Conservation (phyloP, 139 green algal genomes). For the Chlorella sp. region DNA sequence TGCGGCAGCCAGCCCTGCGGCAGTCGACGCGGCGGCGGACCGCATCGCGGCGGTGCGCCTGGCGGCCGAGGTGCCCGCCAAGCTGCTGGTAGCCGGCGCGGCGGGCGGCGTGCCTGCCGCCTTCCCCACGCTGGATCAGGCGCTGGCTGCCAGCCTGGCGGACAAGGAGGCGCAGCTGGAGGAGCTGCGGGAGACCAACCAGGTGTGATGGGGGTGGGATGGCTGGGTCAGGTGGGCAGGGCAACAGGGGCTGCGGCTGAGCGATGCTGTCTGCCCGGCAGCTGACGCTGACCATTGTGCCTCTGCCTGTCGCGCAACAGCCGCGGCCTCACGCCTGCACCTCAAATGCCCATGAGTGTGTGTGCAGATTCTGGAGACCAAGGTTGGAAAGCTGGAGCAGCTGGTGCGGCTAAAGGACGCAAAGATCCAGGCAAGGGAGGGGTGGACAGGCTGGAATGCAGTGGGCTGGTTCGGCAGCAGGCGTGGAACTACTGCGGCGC, state of each 20-base stretch:
- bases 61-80: background rate
- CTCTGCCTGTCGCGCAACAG: background rate
- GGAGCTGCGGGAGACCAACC: conserved; percentile 85
- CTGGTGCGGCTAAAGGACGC: conserved; percentile 92
- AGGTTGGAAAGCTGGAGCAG: conserved; percentile 94
- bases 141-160: conserved; percentile 22
- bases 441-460: too few species aligned
- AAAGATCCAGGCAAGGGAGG: conserved; percentile 88
- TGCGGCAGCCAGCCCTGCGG: background rate
- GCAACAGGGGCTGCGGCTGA: too few species aligned
- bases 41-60: conserved; percentile 20
- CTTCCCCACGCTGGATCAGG: conserved; percentile 26
- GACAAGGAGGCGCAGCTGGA: conserved; percentile 67
- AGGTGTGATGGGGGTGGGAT: conserved; percentile 53
- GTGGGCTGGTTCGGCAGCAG: too few species aligned
- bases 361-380: conserved; percentile 87
- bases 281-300: background rate
- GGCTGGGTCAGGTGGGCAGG: too few species aligned
- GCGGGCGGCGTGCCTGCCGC: background rate
- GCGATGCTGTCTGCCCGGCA: background rate
- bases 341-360: too few species aligned
- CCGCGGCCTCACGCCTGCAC: too few species aligned
- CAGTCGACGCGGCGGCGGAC: background rate
- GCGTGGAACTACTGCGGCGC: too few species aligned
- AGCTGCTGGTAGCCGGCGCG: background rate